Conservation (phyloP, 495 filamentous ascomycete species). For the Achaetomiella virescens region DNA sequence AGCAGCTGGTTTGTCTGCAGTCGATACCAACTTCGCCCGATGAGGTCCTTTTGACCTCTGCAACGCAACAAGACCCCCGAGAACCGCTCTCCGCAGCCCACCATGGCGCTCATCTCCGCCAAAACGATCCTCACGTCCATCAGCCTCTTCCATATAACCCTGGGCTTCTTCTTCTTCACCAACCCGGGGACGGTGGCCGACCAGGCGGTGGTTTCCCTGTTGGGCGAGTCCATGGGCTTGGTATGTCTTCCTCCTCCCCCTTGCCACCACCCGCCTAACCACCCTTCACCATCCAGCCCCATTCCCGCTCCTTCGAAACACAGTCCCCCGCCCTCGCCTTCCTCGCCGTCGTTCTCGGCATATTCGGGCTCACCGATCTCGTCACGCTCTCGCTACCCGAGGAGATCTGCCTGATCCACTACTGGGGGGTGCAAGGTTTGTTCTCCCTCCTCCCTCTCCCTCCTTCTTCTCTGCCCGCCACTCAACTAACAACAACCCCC, state of each 20-base stretch:
- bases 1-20: no score
- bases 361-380: conserved; percentile 66
- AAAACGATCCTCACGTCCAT: conserved; percentile 71
- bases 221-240: conserved; percentile 76
- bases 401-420: conserved; percentile 51
- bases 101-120: conserved; percentile 73
- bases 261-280: not conserved
- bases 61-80: not conserved
- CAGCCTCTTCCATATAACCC: conserved; percentile 72
- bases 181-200: conserved; percentile 63
- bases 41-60: no score
- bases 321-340: conserved; percentile 64
- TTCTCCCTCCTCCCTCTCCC: not conserved
- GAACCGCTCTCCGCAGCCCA: conserved; percentile 11
- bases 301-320: conserved; percentile 51
- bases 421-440: conserved; percentile 61
- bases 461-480: conserved; percentile 1
- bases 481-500: not conserved
- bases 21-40: no score
- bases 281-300: conserved; percentile 24
- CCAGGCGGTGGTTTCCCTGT: conserved; percentile 72
- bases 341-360: conserved; percentile 60
- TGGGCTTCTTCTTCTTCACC: conserved; percentile 75
- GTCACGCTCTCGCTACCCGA: conserved; percentile 65
- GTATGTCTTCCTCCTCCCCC: conserved; percentile 38